phyloP scores from a whole-genome alignment of 495 filamentous ascomycete genomes.

The Parmelia sp. region DNA sequence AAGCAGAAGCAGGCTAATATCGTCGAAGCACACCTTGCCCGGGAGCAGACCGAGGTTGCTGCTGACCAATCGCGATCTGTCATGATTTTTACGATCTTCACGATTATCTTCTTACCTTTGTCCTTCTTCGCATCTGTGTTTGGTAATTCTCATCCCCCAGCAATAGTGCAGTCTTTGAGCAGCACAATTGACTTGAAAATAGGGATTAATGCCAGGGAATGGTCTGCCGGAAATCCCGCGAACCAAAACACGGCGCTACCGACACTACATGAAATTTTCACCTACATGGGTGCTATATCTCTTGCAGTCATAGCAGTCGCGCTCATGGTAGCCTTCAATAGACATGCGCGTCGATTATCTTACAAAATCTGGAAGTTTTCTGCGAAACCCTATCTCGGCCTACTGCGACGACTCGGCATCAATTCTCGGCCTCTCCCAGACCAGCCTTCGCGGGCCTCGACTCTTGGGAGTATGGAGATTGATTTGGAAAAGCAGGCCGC shows the following conservation, averaged over 20 bases:
- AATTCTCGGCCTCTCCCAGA: neutral
- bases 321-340: conserved; percentile 41
- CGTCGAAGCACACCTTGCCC: conserved; percentile 58
- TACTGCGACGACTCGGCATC: neutral
- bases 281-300: conserved; percentile 35
- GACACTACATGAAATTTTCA: conserved; percentile 31
- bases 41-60: conserved; percentile 57
- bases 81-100: conserved; percentile 66
- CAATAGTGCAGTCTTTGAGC: neutral
- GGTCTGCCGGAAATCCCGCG: too few relatives aligned
- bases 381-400: neutral
- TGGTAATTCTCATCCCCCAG: conserved; percentile 28
- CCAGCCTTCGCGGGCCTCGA: neutral
- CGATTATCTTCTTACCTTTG: conserved; percentile 59
- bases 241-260: conserved; percentile 17
- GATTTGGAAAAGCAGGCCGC: conserved; percentile 17
- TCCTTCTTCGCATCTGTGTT: conserved; percentile 63
- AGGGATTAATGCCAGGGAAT: conserved; percentile 55
- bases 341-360: conserved; percentile 32
- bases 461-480: neutral
- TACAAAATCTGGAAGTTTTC: conserved; percentile 30
- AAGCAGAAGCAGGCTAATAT: conserved; percentile 65
- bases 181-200: neutral
- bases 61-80: conserved; percentile 56
- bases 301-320: conserved; percentile 40